Percentiles rank a stretch among this genome's conserved stretches.
Evolutionary conservation across 2,329 filamentous ascomycete species (phyloP).

Genomic region (Fusarium setosum): DNA sequence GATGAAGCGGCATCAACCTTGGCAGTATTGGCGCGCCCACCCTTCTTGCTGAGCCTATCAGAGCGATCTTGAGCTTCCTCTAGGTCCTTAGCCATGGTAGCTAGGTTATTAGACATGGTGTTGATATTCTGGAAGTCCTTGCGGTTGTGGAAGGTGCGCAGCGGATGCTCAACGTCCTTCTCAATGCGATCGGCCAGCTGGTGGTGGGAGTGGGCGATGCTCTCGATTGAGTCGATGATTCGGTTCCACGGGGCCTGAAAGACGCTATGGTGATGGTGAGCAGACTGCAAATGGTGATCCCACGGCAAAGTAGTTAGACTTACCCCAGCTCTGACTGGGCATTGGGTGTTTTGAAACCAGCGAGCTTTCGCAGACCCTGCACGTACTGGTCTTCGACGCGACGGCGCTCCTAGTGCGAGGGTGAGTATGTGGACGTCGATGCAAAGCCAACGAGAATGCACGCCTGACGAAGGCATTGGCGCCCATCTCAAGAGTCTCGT

Average conservation of each 20-base stretch:
- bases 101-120: conserved; percentile 84
- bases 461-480: conserved; percentile 16
- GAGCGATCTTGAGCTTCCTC: conserved; percentile 85
- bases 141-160: conserved; percentile 79
- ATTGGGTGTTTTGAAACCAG: conserved; percentile 79
- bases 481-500: conserved; percentile 46
- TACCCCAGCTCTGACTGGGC: conserved; percentile 88
- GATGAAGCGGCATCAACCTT: conserved; percentile 81
- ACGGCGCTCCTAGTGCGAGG: conserved; percentile 79
- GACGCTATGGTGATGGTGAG: conserved; percentile 67
- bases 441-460: not conserved
- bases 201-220: conserved; percentile 86
- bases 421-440: conserved; percentile 18
- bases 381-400: conserved; percentile 93
- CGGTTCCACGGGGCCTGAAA: conserved; percentile 93
- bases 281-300: not conserved
- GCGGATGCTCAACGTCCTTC: conserved; percentile 84
- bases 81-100: conserved; percentile 84
- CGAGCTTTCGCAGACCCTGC: conserved; percentile 82
- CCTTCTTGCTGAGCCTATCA: conserved; percentile 87
- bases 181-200: conserved; percentile 85
- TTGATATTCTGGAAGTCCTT: conserved; percentile 86
- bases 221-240: conserved; percentile 82
- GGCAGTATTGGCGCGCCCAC: conserved; percentile 77
- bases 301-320: conserved; percentile 44